These are phyloP conservation scores for Boletus tylopilopsis DNA, from an alignment of 768 basidiomycete species.

Conservation along the genomic window DNA sequence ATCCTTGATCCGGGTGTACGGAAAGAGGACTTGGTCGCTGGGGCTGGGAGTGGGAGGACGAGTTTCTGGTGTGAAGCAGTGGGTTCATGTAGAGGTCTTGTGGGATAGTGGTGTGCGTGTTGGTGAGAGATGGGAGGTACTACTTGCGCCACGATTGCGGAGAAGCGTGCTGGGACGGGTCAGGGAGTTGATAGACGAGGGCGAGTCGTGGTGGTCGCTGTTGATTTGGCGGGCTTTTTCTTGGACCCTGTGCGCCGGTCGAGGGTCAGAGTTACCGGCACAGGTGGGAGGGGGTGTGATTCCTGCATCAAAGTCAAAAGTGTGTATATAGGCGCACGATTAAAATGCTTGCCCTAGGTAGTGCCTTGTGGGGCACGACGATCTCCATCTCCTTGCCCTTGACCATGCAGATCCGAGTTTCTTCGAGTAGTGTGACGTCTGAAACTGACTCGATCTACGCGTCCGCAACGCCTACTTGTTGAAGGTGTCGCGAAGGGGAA, in stretches of 20 bases:
- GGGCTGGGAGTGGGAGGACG: constrained; percentile 29
- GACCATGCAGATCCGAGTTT: constrained; percentile 2
- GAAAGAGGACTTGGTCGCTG: constrained; percentile 39
- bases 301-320: constrained; percentile 25
- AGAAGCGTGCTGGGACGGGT: constrained; percentile 39
- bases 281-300: constrained; percentile 36
- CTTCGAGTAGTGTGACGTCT: constrained; percentile 4
- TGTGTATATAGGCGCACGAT: neutral
- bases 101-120: constrained; percentile 66
- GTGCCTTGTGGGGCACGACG: constrained; percentile 22
- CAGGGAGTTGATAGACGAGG: constrained; percentile 35
- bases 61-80: too few species aligned
- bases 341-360: constrained; percentile 21
- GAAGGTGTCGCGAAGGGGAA: constrained; percentile 66
- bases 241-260: constrained; percentile 30
- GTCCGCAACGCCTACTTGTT: constrained; percentile 14
- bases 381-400: constrained; percentile 20
- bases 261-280: constrained; percentile 46
- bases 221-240: constrained; percentile 17
- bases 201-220: constrained; percentile 9
- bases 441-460: constrained; percentile 16
- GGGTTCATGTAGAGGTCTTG: constrained; percentile 64
- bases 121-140: constrained; percentile 49
- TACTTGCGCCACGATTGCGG: constrained; percentile 19
- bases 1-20: constrained; percentile 48